Conservation (phyloP, 129 eudicot genomes). For the Dittrichia graveolens region DNA sequence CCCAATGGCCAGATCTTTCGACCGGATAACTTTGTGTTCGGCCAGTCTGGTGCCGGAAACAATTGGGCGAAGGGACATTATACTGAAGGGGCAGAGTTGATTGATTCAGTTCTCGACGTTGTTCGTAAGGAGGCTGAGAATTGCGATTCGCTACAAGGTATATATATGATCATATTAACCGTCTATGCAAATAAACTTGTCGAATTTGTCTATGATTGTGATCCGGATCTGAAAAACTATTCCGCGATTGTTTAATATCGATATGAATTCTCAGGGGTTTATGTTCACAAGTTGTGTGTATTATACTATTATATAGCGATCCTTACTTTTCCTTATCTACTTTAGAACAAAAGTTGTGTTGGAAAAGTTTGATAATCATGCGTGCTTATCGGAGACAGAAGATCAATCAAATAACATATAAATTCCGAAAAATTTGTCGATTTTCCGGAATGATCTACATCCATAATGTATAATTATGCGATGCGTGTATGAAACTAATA, state of each 20-base stretch:
- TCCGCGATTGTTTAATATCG: neutral
- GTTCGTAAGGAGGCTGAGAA: conserved; percentile 94
- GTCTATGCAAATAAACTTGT: neutral
- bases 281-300: neutral
- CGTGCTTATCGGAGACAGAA: neutral
- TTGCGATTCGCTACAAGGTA: conserved; percentile 87
- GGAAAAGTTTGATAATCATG: neutral
- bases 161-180: conserved; percentile 3
- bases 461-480: neutral
- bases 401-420: conserved; percentile 14
- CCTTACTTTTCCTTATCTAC: neutral
- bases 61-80: conserved; percentile 96
- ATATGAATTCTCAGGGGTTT: neutral
- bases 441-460: neutral
- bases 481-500: neutral
- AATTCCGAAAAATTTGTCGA: neutral
- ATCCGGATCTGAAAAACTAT: conserved; percentile 6
- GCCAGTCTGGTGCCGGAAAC: conserved; percentile 88
- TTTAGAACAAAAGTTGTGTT: neutral
- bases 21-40: conserved; percentile 90
- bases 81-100: conserved; percentile 93
- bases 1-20: conserved; percentile 81
- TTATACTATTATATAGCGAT: neutral
- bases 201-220: conserved; percentile 4
- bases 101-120: conserved; percentile 88